Percentiles rank a stretch among this genome's conserved stretches.
Evolutionary conservation across 768 basidiomycete genomes (phyloP).

Genomic region (Lactarius sp.): DNA sequence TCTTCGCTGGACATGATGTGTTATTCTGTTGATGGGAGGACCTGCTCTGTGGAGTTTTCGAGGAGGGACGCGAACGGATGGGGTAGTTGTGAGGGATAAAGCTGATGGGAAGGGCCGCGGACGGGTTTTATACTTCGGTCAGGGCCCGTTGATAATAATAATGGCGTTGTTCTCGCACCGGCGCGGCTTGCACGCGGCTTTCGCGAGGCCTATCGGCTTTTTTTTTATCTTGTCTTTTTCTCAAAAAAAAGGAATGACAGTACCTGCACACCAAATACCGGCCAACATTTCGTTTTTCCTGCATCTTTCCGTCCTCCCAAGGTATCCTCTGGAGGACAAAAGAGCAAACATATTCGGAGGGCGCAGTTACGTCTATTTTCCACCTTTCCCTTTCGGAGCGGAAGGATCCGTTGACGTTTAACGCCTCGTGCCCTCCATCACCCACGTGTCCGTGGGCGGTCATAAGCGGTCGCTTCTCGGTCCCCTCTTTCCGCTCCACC

Average conservation of each 20-base stretch:
- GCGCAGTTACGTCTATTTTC: neutral
- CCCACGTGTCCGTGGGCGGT: slow-evolving; percentile 16
- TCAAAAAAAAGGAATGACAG: neutral
- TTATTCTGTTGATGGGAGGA: neutral
- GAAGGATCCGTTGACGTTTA: neutral
- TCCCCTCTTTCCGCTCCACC: neutral
- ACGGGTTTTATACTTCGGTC: slow-evolving; percentile 14
- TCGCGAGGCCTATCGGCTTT: slow-evolving; percentile 8
- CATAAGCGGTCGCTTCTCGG: neutral
- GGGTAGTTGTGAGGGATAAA: neutral
- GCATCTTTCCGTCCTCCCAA: neutral
- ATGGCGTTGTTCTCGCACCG: slow-evolving; percentile 14
- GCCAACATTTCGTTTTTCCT: neutral
- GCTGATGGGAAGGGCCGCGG: neutral
- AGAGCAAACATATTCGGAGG: neutral
- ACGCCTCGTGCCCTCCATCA: slow-evolving; percentile 19
- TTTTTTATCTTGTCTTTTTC: neutral
- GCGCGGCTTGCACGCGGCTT: slow-evolving; percentile 9
- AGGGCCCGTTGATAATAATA: slow-evolving; percentile 1
- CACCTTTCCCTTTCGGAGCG: neutral
- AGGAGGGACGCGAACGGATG: neutral
- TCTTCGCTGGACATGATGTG: slow-evolving; percentile 10
- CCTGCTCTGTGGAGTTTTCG: neutral
- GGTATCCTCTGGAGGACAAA: neutral
- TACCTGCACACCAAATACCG: neutral